Base-by-base conservation (phyloP, 805 yeast species). In the Lipomyces orientalis region DNA sequence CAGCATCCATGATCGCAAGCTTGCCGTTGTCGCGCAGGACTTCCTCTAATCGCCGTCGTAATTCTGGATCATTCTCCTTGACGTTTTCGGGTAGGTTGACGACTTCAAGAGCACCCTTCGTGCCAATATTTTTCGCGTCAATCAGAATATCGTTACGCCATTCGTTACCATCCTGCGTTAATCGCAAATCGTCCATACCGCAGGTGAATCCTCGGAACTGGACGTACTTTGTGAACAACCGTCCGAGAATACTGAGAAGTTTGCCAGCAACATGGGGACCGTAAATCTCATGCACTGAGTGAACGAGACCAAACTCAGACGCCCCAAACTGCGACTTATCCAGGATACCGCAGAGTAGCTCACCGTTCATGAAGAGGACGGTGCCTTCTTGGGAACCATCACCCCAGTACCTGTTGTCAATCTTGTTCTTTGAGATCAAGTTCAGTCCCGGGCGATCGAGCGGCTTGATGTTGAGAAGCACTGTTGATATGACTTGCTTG, bases 261-360 rank as follows among this genome's bases (percentile, higher is more conserved):
- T 90, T 89, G 68, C 98, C 97, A 25, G 98, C 97, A 75, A 88
- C 86, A 61, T 85, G 86, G 10, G 97, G 88, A 14, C 99, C 99
- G 79, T 94, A 95, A 22, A 95, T 90, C 81, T 95, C 99, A 76
- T 93, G 97, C 71, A 95, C 83, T 10, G 99, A 91, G 79, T 95
- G 99, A 54, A 95, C 97, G 69, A 95, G 83, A 85, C 99, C 99
- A 77, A 90, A 93, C 76, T 93, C 93, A 55, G 98, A 88, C 35
- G 99, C 97, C 83, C 99, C 99, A 79, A 95, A 96, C 81, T 95
- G 99, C 35, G 98, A 93, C 80, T 95, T 95, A 82, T 95, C 99
- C 70, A 95, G 84, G 69, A 95, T 91, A 85, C 99, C 99, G 76
- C 91, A 86, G 56, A 96, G 75, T 62, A 95, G 84, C 77, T 90